Evolutionary conservation across 805 yeast species (phyloP), one percentile per base, ranked within the genome.

Genomic region (Suhomyces xylopsoci): DNA sequence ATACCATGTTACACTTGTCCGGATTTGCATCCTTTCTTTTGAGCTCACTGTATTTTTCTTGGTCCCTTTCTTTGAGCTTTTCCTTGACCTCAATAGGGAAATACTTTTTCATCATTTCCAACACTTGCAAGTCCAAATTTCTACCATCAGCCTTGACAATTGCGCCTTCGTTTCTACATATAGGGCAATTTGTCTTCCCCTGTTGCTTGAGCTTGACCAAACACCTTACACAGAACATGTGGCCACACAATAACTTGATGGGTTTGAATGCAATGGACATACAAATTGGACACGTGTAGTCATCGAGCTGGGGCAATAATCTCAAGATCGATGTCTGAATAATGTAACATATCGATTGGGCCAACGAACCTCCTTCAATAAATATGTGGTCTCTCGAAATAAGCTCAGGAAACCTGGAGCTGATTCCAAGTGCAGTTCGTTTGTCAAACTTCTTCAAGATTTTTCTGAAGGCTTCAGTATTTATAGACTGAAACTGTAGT

Each of bases 381-480:
- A 75, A 74, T 12, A 73, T 66, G 52, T 78, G 80, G 52, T 75
- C 77, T 42, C 68, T 59, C 12, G 70, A 64, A 44, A 76, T 64
- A 53, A 79, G 62, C 42, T 71, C 65, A 2, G 87, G 85, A 58
- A 82, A 80, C 44, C 69, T 61, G 4, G 66, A 52, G 40, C 79
- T 73, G 0, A 84, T 72, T 28, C 77, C 74, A 26, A 87, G 67
- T 6, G 81, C 69, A 0, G 93, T 87, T 59, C 82, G 85, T 63
- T 87, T 87, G 59, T 88, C 91, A 59, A 88, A 87, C 62, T 87
- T 87, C 63, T 87, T 87, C 62, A 87, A 71, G 55, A 87, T 87
- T 65, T 87, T 87, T 15, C 78, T 69, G 40, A 85, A 77, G 0
- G 93, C 93, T 42, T 81, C 75, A 32, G 79, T 71, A 65, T 87